Percentiles rank a stretch among this genome's conserved stretches.
Evolutionary conservation across 164 flowering plant genomes (phyloP).

Genomic region (Vitis amurensis): DNA sequence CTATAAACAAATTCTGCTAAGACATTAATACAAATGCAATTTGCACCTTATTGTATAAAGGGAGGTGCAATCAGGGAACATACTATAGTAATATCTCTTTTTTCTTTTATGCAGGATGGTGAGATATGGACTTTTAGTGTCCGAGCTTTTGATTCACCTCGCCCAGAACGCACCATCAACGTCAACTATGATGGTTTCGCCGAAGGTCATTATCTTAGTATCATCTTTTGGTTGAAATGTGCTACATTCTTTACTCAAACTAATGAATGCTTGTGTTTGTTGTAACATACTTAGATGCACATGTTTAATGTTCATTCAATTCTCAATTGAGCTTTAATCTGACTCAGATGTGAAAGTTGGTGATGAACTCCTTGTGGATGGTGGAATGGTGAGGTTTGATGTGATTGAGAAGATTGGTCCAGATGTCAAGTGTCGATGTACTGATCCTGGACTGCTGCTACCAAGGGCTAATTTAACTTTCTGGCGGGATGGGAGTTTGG

Average conservation of each 20-base stretch:
- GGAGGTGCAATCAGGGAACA: not conserved
- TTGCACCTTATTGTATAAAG: not conserved
- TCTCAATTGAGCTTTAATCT: conserved; percentile 1
- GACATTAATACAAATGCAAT: not conserved
- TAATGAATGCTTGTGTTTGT: not conserved
- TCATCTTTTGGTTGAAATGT: not conserved
- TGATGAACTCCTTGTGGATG: conserved; percentile 96
- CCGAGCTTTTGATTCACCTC: conserved; percentile 68
- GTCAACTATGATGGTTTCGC: conserved; percentile 98
- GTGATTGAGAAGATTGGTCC: conserved; percentile 97
- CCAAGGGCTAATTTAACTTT: conserved; percentile 96
- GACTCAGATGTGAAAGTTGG: conserved; percentile 81
- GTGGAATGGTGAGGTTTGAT: conserved; percentile 99
- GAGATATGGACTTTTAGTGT: conserved; percentile 96
- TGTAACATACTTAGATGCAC: no score
- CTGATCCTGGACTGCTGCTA: conserved; percentile 90
- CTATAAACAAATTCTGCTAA: not conserved
- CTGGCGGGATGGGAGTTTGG: conserved; percentile 89
- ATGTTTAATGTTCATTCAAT: no score
- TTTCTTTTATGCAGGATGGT: conserved; percentile 70
- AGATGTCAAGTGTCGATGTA: conserved; percentile 88
- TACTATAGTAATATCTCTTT: not conserved
- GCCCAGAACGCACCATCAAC: conserved; percentile 80
- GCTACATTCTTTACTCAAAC: not conserved
- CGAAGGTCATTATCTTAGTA: conserved; percentile 54